Evolutionary conservation across 2,329 filamentous ascomycete species (phyloP), one percentile per base, ranked within the genome.

Genomic region (Penicillium crustosum): DNA sequence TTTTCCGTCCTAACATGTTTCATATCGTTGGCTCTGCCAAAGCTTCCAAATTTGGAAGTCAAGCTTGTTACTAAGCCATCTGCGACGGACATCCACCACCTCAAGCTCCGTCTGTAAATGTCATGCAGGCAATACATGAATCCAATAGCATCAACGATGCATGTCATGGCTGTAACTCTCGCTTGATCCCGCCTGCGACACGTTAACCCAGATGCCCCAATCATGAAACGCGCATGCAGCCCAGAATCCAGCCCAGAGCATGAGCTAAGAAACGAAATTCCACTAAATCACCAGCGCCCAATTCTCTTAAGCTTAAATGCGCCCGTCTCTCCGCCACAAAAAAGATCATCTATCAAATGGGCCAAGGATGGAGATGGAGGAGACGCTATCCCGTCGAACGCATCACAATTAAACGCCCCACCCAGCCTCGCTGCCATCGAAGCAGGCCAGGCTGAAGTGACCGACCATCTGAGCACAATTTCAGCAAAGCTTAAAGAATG

Each of bases 401-500:
- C 36, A 35, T 17, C 44, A 15, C 29, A 36, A 10, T 29, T 25
- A 12, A 13, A 47, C 12, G 5, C 43, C 45, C 35, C 31, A n/a
- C 55, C 54, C 8, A 60, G 55, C 19, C 68, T 75, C 13, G 80
- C 81, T 21, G 78, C 78, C 15, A 77, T 85, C 5, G 82, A 85
- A 73, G 81, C 82, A 38, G 82, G 82, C 9, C 63, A 79, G 62
- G 71, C 76, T 6, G 63, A 74, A 39, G 75, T 83, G n/a, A 66
- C 72, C 6, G 73, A 84, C 53, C 81, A 82, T 60, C 70, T 84
- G 2, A 65, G 68, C 3, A 80, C 81, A 62, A 81, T 83, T 65
- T 75, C 75, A 25, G 62, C 71, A 8, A 77, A 77, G 45, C 70
- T 83, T 2, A 63, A 68, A 19, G 60, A 67, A 41, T 61, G 47